Base-by-base conservation (phyloP, 192 early-diverging fungal species). In the Phlyctochytrium arcticum region DNA sequence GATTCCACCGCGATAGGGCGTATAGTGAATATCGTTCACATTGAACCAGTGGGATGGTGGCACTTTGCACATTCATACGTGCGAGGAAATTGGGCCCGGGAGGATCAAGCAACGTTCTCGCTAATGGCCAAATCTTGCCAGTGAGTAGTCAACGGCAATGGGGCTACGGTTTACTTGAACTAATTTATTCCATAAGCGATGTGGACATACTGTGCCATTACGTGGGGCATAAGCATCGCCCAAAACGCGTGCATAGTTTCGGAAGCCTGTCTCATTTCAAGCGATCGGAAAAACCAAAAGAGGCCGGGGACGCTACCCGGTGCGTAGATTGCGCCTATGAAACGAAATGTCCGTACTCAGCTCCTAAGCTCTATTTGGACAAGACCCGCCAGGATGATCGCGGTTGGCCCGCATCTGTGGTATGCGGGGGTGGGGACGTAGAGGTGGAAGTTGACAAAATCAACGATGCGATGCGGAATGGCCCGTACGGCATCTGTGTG, bases 11-110 rank as follows among this genome's bases (percentile, higher is more conserved):
- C 65, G 3, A 60, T 86, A 17, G 88, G 88, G 19, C 75, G 84
- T 12, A 69, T 89, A 36, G 66, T 87, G 42, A 82, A 83, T 54
- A 80, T 89, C 23, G 72, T 79, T 49, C 88, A 89, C 50, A 48
- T 83, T 26, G 86, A 89, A 57, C 85, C 86, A 0, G 85, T 88
- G 3, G 87, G 87, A 1, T 82, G 75, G 68, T 86, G 72, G 62
- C 87, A 88, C 56, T 86, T 85, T 74, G 83, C 85, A 3, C 87
- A 88, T 49, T 83, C 82, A 26, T 76, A 65, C 48, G 87, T 88
- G 9, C 66, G 87, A 5, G 87, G 87, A 3, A 88, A 85, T 66
- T 87, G 85, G 87, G 64, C 71, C 42, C 78, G 80, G 32, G 79
- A 83, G 63, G 68, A 68, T 10, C 68, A 76, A 19, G 65, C 81